Conservation (phyloP, 371 early-diverging fungal species). For the Lichtheimia ornata region DNA sequence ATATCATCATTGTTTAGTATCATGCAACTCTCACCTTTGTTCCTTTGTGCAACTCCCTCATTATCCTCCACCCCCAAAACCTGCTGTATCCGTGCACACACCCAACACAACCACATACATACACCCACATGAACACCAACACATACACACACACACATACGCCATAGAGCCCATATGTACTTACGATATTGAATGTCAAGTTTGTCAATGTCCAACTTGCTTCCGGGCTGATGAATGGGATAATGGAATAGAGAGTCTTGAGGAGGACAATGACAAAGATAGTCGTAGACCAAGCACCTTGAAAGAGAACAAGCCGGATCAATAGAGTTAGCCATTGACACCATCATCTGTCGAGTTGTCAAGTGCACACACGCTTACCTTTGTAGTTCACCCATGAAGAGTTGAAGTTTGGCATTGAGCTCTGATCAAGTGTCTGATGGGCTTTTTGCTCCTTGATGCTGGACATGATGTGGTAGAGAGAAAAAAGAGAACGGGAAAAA, state of each 20-base stretch:
- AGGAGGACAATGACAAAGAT: slow-evolving; percentile 77
- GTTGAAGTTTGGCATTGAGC: slow-evolving; percentile 67
- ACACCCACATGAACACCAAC: neutral
- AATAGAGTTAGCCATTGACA: slow-evolving; percentile 12
- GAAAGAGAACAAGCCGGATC: neutral
- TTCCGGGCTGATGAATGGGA: slow-evolving; percentile 90
- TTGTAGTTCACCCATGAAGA: slow-evolving; percentile 74
- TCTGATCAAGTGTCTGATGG: slow-evolving; percentile 50
- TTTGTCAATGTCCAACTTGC: slow-evolving; percentile 96
- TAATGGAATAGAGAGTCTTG: slow-evolving; percentile 80
- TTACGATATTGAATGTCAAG: slow-evolving; percentile 85
- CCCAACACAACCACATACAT: no score
- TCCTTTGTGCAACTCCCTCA: no score
- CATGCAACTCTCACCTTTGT: no score
- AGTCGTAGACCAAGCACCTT: slow-evolving; percentile 92
- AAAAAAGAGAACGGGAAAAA: no score
- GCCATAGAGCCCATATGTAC: slow-evolving; percentile 8
- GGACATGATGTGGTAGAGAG: slow-evolving; percentile 13
- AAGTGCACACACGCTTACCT: slow-evolving; percentile 33
- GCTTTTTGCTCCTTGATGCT: slow-evolving; percentile 31
- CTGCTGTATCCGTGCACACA: no score
- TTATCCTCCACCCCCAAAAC: no score
- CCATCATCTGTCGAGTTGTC: neutral
- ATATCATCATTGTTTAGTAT: slow-evolving; percentile 12
- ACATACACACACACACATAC: neutral